These are phyloP conservation scores for Pelargonium cotyledonis DNA, from an alignment of 441 rosid species.

Conservation along the genomic window DNA sequence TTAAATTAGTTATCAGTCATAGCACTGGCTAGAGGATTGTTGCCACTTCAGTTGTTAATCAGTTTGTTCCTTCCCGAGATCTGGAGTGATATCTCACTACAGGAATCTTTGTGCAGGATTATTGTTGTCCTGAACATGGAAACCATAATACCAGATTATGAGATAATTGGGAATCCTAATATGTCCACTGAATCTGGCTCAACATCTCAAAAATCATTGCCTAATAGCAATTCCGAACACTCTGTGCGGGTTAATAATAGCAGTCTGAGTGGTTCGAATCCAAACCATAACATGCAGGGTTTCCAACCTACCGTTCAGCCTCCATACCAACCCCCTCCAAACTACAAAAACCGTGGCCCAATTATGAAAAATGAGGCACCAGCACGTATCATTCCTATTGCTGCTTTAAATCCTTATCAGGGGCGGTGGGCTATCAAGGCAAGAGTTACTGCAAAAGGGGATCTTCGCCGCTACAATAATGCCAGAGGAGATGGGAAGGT, in stretches of 20 bases:
- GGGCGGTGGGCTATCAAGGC: constrained; percentile 93
- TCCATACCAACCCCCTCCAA: constrained; percentile 68
- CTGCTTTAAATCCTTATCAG: constrained; percentile 86
- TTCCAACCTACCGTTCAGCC: constrained; percentile 65
- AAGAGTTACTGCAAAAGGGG: constrained; percentile 81
- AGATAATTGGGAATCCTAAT: constrained; percentile 69
- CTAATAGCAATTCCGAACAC: constrained; percentile 28
- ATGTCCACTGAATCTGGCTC: constrained; percentile 35
- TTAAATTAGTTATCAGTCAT: constrained; percentile 1
- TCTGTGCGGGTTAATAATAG: constrained; percentile 22
- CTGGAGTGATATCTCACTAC: constrained; percentile 4
- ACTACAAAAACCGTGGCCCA: constrained; percentile 59
- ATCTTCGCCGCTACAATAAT: constrained; percentile 74
- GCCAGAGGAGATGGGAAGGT: constrained; percentile 88
- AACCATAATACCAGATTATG: constrained; percentile 59
- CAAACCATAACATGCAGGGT: constrained; percentile 32
- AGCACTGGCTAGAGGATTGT: constrained; percentile 6
- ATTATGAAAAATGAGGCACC: constrained; percentile 84
- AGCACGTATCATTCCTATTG: constrained; percentile 61
- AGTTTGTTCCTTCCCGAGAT: constrained; percentile 10
- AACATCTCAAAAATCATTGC: constrained; percentile 33
- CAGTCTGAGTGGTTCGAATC: constrained; percentile 22
- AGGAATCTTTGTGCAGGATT: constrained; percentile 39
- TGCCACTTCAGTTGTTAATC: constrained; percentile 14
- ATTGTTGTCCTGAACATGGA: constrained; percentile 79